Conservation (phyloP, 208 protist species). For the Trypanosoma brucei region DNA sequence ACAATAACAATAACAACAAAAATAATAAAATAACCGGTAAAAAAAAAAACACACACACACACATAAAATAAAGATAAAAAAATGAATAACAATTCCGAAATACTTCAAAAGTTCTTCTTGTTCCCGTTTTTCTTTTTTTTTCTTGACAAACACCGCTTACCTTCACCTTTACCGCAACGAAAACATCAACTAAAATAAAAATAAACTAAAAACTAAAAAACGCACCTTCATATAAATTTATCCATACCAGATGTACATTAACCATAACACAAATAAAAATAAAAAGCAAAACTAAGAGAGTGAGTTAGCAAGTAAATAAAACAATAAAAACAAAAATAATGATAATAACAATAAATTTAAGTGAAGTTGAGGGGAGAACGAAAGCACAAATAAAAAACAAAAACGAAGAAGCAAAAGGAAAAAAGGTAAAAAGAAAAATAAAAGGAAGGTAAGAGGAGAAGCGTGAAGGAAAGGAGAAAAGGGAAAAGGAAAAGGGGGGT, state of each 20-base stretch:
- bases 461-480: slow-evolving; percentile 17
- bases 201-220: too few relatives aligned
- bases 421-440: slow-evolving; percentile 1
- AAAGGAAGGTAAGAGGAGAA: slow-evolving; percentile 11
- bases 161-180: too few relatives aligned
- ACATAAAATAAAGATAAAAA: not conserved
- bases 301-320: not conserved
- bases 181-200: too few relatives aligned
- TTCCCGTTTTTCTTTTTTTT: too few relatives aligned
- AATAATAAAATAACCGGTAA: not conserved
- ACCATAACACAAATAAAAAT: not conserved
- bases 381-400: slow-evolving; percentile 11
- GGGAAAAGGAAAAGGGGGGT: slow-evolving; percentile 7
- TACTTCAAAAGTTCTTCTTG: too few relatives aligned
- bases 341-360: not conserved
- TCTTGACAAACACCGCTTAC: too few relatives aligned
- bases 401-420: not conserved
- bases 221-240: too few relatives aligned
- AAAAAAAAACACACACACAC: not conserved
- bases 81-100: not conserved
- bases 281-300: slow-evolving; percentile 7
- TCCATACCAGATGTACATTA: too few relatives aligned
- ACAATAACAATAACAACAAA: not conserved
- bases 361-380: not conserved
- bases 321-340: slow-evolving; percentile 11